phyloP scores from a whole-genome alignment of 345 rosid species.

The Hibiscus syriacus region DNA sequence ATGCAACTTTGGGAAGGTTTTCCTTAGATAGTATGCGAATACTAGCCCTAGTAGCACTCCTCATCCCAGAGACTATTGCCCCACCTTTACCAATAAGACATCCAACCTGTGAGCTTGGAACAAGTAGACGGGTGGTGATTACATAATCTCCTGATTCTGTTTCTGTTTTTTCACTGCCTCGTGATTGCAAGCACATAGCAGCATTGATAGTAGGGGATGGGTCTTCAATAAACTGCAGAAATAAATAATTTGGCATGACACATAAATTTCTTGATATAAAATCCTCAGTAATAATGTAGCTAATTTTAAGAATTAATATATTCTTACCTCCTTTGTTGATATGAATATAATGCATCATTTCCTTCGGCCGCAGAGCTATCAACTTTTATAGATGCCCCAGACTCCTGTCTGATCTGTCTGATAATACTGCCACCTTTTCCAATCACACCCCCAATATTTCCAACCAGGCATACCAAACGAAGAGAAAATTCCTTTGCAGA shows the following conservation, averaged over 20 bases:
- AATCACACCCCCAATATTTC: conserved; percentile 54
- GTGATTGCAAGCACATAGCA: conserved; percentile 54
- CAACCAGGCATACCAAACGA: conserved; percentile 51
- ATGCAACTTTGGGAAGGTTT: conserved; percentile 87
- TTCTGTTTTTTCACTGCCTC: conserved; percentile 59
- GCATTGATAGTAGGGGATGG: conserved; percentile 57
- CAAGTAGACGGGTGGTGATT: conserved; percentile 56
- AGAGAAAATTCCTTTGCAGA: conserved; percentile 52
- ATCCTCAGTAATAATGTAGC: neutral
- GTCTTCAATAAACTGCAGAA: conserved; percentile 50
- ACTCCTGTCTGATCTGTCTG: conserved; percentile 61
- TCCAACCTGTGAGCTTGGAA: no score
- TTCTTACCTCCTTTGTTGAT: conserved; percentile 53
- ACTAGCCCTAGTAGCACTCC: no score
- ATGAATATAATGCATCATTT: conserved; percentile 49
- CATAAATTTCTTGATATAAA: neutral
- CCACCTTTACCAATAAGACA: conserved; percentile 78
- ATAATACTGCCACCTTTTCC: conserved; percentile 65
- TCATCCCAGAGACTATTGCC: conserved; percentile 70
- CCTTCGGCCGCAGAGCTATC: conserved; percentile 51
- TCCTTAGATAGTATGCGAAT: no score
- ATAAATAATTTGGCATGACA: neutral
- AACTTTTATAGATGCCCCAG: conserved; percentile 55
- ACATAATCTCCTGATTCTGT: conserved; percentile 49
- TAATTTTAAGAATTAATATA: no score